Evolutionary conservation across 2,329 filamentous ascomycete genomes (phyloP), one percentile per base, ranked within the genome.

Genomic region (Teratosphaeria gauchensis): DNA sequence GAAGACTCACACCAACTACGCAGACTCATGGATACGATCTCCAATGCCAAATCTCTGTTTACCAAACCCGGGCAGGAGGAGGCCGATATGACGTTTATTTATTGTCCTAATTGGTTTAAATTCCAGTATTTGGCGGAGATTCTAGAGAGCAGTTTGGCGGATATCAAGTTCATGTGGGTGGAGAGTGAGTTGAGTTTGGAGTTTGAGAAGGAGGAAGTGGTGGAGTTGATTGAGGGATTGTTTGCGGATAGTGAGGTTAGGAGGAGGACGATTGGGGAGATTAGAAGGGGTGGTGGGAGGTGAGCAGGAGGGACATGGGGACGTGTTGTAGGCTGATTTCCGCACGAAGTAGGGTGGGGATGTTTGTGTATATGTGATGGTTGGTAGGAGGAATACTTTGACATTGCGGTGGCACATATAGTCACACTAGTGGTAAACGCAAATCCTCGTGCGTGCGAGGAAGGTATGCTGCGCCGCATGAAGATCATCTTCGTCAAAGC

Each of bases 81-180:
- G 48, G 31, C 30, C 5, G 54, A 35, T 7, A 81, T 84, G 74
- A 83, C 81, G 3, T 81, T 82, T 28, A 75, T 86, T 9, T 86
- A 86, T 62, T 82, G 82, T 53, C 78, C 80, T 3, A 82, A 80
- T 62, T 87, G 84, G 84, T 75, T 86, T 62, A 83, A 83, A 60
- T 86, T 86, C 66, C 83, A 85, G 67, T 86, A 86, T 64, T 68
- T 87, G 56, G 74, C 79, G 51, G 84, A 86, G 63, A 84, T 87
- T 52, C 68, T 87, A 56, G 84, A 86, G 57, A 81, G 81, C 58
- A 83, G 78, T 54, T 72, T 87, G 16, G 84, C 82, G 21, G 84
- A 87, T 65, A 86, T 87, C 72, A 84, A 81, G 65, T 86, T 81
- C 62, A 69, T 86, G 51, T 87, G 84, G 84, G 77, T 76, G 2